Evolutionary conservation across 768 basidiomycete genomes (phyloP).

Genomic region (Suillus fuscotomentosus): DNA sequence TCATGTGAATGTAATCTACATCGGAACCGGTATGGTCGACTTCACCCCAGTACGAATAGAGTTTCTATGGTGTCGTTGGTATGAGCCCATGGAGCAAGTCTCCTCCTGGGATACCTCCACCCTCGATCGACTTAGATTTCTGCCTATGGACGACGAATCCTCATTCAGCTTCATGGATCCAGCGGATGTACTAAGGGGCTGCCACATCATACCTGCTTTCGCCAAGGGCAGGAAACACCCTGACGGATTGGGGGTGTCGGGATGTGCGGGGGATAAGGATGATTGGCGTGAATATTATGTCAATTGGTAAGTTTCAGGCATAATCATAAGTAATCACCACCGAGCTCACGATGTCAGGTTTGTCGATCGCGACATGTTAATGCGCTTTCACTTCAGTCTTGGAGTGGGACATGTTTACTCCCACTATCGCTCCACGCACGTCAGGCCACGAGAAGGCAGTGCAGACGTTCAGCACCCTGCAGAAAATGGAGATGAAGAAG

Average conservation of each 20-base stretch:
- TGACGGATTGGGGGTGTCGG: not conserved
- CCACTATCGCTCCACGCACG: not conserved
- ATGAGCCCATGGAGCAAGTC: not conserved
- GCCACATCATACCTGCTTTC: constrained; percentile 9
- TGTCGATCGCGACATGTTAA: constrained; percentile 3
- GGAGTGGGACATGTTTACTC: not conserved
- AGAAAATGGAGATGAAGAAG: no score
- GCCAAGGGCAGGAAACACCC: constrained; percentile 1
- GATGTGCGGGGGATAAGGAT: not conserved
- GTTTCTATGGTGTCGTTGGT: constrained; percentile 6
- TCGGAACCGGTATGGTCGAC: not conserved
- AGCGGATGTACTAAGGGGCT: not conserved
- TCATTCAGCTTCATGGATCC: constrained; percentile 9
- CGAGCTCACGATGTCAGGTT: not conserved
- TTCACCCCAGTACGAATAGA: constrained; percentile 1
- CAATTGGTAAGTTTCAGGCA: not conserved
- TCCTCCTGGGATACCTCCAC: not conserved
- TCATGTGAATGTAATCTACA: not conserved
- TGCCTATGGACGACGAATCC: not conserved
- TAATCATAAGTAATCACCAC: not conserved
- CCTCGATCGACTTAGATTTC: constrained; percentile 2
- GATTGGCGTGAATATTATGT: not conserved
- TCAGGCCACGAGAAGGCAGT: not conserved
- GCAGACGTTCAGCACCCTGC: not conserved
- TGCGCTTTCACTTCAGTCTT: not conserved